Evolutionary conservation across 306 rosid species (phyloP), one percentile per base, ranked within the genome.

Genomic region (Neltuma alba): DNA sequence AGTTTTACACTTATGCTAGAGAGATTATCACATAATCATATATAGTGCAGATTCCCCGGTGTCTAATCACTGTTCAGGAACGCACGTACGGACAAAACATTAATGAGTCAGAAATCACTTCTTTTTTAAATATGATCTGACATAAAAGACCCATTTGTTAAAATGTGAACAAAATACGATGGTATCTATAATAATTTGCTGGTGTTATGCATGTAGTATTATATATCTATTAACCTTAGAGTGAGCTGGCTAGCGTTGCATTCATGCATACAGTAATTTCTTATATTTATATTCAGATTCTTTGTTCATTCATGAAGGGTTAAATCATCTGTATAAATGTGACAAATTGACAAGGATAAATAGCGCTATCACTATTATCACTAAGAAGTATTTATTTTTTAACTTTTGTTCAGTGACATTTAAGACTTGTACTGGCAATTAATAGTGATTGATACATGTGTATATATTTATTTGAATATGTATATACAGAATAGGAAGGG

Each of bases 11-110:
- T 34, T 23, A 30, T 80, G 67, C n/a, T n/a, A n/a, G 55, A 52
- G 28, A 47, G 16, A 5, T 66, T 21, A 21, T 67, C 76, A 47
- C 76, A 74, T 11, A 33, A 82, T 48, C 42, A 41, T 36, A n/a
- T n/a, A n/a, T n/a, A 21, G 5, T 28, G 66, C 66, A 66, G 65
- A 83, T 60, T 44, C 58, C 76, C 34, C 47, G 18, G 20, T 41
- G 72, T 16, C 64, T 77, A 64, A 72, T 28, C 79, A 63, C 82
- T 38, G 40, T 64, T 36, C 67, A 77, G 68, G 63, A 60, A 27
- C 83, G 20, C n/a, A 81, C 83, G 68, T 31, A 77, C 78, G 40
- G 82, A 76, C 87, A 84, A n/a, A 81, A 71, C 40, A 10, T 31
- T 70, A 57, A 74, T 47, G 78, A 81, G 48, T 77, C 71, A 81